phyloP scores from a whole-genome alignment of 257 asterid genomes.

The Phtheirospermum japonicum region DNA sequence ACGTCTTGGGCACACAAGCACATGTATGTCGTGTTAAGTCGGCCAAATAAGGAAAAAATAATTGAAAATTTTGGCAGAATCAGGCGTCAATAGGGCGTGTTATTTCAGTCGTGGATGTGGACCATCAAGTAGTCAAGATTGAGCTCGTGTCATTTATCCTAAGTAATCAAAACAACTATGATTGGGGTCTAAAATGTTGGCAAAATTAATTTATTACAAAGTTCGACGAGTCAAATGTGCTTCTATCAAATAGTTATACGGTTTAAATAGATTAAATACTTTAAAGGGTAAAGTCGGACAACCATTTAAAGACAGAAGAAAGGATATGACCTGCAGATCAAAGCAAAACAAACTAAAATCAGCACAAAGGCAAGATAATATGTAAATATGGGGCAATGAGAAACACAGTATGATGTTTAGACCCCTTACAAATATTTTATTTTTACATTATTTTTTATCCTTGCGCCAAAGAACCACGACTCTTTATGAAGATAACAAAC shows the following conservation, averaged over 20 bases:
- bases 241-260: background rate
- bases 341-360: background rate
- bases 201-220: background rate
- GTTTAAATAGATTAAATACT: background rate
- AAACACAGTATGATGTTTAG: background rate
- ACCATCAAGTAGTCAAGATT: background rate
- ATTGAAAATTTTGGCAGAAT: background rate
- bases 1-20: conserved; percentile 85
- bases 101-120: background rate
- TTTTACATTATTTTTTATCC: too few relatives aligned
- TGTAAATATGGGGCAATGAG: background rate
- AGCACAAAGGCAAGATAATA: background rate
- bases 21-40: conserved; percentile 66
- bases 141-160: background rate
- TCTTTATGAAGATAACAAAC: too few relatives aligned
- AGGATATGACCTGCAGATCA: conserved; percentile 15
- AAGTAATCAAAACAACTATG: background rate
- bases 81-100: background rate
- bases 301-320: background rate
- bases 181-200: background rate
- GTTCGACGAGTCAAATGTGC: background rate
- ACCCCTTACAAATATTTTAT: too few relatives aligned
- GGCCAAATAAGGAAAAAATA: background rate
- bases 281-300: background rate
- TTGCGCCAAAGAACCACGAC: too few relatives aligned